phyloP scores from a whole-genome alignment of 176 grass and related monocot species.

The Triticum dicoccoides region DNA sequence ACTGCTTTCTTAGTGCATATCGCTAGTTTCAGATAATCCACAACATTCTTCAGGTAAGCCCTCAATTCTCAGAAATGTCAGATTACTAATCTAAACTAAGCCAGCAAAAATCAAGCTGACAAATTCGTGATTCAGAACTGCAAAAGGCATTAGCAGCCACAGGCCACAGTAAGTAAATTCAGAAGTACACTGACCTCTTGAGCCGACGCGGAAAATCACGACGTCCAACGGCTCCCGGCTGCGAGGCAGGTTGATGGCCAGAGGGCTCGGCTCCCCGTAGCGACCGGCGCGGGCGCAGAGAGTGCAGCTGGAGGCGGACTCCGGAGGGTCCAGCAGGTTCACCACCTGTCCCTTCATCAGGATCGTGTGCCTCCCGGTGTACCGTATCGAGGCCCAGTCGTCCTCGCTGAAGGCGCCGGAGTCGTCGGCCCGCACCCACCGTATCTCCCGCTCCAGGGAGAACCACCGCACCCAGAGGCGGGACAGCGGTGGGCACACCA shows the following conservation, averaged over 20 bases:
- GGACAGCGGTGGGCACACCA: neutral
- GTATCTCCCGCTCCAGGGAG: constrained; percentile 8
- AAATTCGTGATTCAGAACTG: neutral
- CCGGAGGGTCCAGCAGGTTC: neutral
- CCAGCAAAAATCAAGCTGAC: neutral
- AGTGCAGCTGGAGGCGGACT: neutral
- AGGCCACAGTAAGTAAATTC: neutral
- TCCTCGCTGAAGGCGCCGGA: neutral
- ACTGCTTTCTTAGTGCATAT: neutral
- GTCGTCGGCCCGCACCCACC: neutral
- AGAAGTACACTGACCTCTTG: neutral
- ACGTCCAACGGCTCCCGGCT: neutral
- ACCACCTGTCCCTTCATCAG: neutral
- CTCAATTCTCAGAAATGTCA: neutral
- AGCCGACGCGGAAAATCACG: neutral
- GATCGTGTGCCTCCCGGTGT: neutral
- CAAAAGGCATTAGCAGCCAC: neutral
- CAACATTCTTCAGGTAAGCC: neutral
- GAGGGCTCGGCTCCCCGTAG: neutral
- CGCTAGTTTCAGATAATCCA: neutral
- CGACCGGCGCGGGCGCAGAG: neutral
- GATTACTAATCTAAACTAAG: neutral
- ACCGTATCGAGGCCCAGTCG: neutral
- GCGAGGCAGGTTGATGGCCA: constrained; percentile 22
- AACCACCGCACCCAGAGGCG: neutral